phyloP scores from a whole-genome alignment of 306 rosid genomes.

The Cotoneaster glaucophyllus region DNA sequence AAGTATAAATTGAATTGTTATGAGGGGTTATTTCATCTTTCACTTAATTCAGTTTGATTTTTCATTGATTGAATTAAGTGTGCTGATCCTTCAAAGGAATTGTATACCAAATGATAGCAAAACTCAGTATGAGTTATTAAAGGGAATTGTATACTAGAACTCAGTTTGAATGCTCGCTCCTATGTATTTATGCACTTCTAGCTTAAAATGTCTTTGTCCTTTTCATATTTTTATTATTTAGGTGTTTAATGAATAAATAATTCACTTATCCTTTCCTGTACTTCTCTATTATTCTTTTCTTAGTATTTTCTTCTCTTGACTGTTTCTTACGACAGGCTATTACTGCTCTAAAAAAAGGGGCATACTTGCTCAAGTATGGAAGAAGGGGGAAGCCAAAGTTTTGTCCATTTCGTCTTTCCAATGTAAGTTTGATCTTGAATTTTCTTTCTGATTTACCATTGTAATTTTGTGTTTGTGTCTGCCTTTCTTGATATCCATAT shows the following conservation, averaged over 20 bases:
- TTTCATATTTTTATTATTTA: not conserved
- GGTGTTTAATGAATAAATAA: not conserved
- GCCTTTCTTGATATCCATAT: not conserved
- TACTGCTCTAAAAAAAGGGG: conserved; percentile 97
- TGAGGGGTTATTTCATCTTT: not conserved
- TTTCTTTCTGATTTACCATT: conserved; percentile 6
- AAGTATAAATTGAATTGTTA: not conserved
- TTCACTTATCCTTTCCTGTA: not conserved
- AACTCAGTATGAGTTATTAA: not conserved
- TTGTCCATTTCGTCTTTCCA: conserved; percentile 95
- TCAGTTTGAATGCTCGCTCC: not conserved
- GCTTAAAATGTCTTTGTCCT: not conserved
- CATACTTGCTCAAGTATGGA: conserved; percentile 90
- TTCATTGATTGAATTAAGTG: not conserved
- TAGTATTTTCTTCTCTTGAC: conserved; percentile 15
- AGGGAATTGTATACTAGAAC: not conserved
- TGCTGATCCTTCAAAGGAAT: not conserved
- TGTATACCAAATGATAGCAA: not conserved
- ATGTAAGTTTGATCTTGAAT: conserved; percentile 51
- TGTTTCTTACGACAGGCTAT: conserved; percentile 64
- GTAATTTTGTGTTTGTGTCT: not conserved
- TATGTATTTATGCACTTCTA: not conserved
- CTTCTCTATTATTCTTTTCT: not conserved
- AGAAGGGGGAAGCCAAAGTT: conserved; percentile 98
- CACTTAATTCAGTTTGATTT: not conserved